These are phyloP conservation scores for Lyophyllum decastes DNA, from an alignment of 768 basidiomycete species.

Conservation along the genomic window DNA sequence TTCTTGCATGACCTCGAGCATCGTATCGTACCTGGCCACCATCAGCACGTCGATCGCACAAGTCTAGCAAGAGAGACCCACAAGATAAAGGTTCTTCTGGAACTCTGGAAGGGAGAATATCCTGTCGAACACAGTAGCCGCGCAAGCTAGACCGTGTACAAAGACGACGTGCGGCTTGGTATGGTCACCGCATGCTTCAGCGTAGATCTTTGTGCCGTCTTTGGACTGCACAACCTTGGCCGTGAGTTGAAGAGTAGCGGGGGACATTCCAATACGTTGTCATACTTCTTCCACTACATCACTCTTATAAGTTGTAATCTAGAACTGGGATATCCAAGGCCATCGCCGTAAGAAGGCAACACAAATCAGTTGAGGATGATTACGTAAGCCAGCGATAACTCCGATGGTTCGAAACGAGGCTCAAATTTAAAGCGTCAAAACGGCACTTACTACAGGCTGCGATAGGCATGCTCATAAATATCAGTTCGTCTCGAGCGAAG, in stretches of 20 bases:
- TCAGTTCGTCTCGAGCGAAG: too few species aligned
- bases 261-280: not conserved
- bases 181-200: constrained; percentile 14
- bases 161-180: constrained; percentile 14
- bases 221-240: constrained; percentile 14
- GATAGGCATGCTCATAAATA: too few species aligned
- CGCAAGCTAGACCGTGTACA: constrained; percentile 12
- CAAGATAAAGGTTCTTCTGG: constrained; percentile 11
- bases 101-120: constrained; percentile 11
- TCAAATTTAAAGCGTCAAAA: too few species aligned
- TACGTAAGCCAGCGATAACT: not conserved
- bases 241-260: not conserved
- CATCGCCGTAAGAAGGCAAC: not conserved
- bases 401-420: too few species aligned
- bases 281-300: not conserved
- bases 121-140: constrained; percentile 10
- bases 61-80: not conserved
- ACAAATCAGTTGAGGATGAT: not conserved
- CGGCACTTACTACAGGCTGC: too few species aligned
- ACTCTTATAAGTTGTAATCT: not conserved
- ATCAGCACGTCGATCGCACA: not conserved
- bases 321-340: not conserved
- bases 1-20: constrained; percentile 33
- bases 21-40: constrained; percentile 33
- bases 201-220: constrained; percentile 14